phyloP scores from a whole-genome alignment of 2,329 filamentous ascomycete species.

The Pseudogymnoascus sp. region DNA sequence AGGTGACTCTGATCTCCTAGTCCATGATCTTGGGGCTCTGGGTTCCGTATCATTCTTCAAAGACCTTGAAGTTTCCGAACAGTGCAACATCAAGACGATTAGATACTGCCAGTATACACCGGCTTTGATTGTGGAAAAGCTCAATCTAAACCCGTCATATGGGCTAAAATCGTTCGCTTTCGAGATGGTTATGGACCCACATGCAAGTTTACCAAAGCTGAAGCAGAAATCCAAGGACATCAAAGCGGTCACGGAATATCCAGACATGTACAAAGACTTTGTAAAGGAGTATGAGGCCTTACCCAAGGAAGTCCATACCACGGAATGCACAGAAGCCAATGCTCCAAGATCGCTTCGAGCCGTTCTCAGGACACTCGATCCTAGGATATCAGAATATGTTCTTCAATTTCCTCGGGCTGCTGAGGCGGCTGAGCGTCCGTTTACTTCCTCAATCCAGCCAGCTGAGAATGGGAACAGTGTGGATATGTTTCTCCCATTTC shows the following conservation, averaged over 20 bases:
- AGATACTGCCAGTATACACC: slow-evolving; percentile 31
- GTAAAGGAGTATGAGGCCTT: slow-evolving; percentile 20
- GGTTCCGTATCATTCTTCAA: slow-evolving; percentile 61
- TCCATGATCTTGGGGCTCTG: slow-evolving; percentile 56
- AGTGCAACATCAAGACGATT: slow-evolving; percentile 18
- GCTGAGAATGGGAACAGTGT: slow-evolving; percentile 16
- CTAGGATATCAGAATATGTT: slow-evolving; percentile 42
- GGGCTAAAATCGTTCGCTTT: slow-evolving; percentile 32
- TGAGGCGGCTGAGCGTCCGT: slow-evolving; percentile 21
- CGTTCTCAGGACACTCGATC: slow-evolving; percentile 32
- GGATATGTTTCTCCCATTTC: slow-evolving; percentile 55
- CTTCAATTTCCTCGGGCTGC: slow-evolving; percentile 31
- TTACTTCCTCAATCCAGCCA: slow-evolving; percentile 17
- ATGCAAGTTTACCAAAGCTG: slow-evolving; percentile 21
- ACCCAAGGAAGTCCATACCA: not conserved
- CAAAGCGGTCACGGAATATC: slow-evolving; percentile 15
- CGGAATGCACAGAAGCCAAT: not conserved
- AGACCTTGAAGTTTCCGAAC: slow-evolving; percentile 38
- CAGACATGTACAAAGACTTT: slow-evolving; percentile 19
- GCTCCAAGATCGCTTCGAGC: slow-evolving; percentile 8
- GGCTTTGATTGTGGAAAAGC: slow-evolving; percentile 33
- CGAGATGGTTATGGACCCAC: slow-evolving; percentile 22
- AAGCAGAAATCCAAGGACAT: slow-evolving; percentile 17
- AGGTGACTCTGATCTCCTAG: slow-evolving; percentile 77
- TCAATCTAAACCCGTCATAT: slow-evolving; percentile 32